These are phyloP conservation scores for Arctostaphylos glauca DNA, from an alignment of 148 eudicot species.

Conservation along the genomic window DNA sequence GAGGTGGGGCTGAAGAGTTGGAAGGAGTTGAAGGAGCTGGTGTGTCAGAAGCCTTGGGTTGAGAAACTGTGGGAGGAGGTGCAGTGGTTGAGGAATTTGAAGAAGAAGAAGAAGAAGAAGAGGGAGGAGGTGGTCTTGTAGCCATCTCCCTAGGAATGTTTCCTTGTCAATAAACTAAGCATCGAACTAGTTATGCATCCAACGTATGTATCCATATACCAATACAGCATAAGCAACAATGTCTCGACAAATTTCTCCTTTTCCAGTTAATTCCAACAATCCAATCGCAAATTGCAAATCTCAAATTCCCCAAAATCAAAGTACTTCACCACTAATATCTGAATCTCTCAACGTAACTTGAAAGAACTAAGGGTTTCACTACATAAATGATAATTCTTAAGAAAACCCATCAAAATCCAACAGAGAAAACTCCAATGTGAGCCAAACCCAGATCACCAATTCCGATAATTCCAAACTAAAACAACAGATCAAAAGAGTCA, in stretches of 20 bases:
- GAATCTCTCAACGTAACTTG: conserved; percentile 9
- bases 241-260: conserved; percentile 8
- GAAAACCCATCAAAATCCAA: conserved; percentile 24
- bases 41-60: conserved; percentile 24
- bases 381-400: background rate
- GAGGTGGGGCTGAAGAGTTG: conserved; percentile 23
- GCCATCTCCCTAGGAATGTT: conserved; percentile 41
- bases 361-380: conserved; percentile 17
- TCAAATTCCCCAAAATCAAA: conserved; percentile 16
- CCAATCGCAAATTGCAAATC: conserved; percentile 14
- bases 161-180: conserved; percentile 26
- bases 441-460: conserved; percentile 45
- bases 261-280: conserved; percentile 14
- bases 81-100: conserved; percentile 19
- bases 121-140: conserved; percentile 34
- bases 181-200: conserved; percentile 30
- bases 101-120: conserved; percentile 24
- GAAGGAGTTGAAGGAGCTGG: conserved; percentile 31
- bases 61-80: conserved; percentile 21
- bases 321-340: conserved; percentile 24
- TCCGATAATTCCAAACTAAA: conserved; percentile 15
- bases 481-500: conserved; percentile 17
- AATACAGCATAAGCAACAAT: conserved; percentile 6
- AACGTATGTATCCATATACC: conserved; percentile 10
- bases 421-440: conserved; percentile 18